Base-by-base conservation (phyloP, 2,329 filamentous ascomycete species). In the Fusarium siculi region DNA sequence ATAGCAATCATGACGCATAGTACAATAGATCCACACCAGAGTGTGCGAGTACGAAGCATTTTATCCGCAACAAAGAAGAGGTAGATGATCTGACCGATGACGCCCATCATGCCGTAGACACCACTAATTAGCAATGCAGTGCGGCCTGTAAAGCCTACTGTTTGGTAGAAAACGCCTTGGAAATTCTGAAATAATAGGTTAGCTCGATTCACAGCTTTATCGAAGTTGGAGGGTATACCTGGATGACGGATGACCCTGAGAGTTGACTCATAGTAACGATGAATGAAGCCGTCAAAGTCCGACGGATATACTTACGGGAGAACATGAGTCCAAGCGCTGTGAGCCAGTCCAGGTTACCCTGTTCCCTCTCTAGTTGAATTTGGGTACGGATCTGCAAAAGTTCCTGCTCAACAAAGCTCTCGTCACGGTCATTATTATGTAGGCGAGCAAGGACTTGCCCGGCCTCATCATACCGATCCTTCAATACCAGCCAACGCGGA, bases 261-360 rank as follows among this genome's bases (percentile, higher is more conserved):
- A 44, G 42, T 5, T 44, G 16, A 16, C 42, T 25, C 23, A 30
- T 30, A 19, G n/a, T 25, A 1, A 44, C 16, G 23, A 25, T 44
- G 23, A 44, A 44, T 4, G 23, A 44, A 16, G 42, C 23, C 10
- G 23, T 25, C 8, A 42, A n/a, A 14, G 21, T n/a, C 8, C 80
- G 79, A 4, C 72, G 74, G 40, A 76, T 58, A 37, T 81, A 79
- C 39, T 76, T 68, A 8, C 54, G 57, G 0, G 72, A 76, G 60
- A 81, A 81, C 10, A 81, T 50, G 7, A 49, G 43, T 15, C 28
- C 43, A 7, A 57, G 36, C 2, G 60, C 52, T 19, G 16, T 42
- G 7, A n/a, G 4, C 52, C 52, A 63, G 32, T 53, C 18, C 10
- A 43, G 25, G 3, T 42, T 49, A 18, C 54, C 54, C 14, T 46